Base-by-base conservation (phyloP, 768 basidiomycete genomes). In the Gloeophyllum trabeum region DNA sequence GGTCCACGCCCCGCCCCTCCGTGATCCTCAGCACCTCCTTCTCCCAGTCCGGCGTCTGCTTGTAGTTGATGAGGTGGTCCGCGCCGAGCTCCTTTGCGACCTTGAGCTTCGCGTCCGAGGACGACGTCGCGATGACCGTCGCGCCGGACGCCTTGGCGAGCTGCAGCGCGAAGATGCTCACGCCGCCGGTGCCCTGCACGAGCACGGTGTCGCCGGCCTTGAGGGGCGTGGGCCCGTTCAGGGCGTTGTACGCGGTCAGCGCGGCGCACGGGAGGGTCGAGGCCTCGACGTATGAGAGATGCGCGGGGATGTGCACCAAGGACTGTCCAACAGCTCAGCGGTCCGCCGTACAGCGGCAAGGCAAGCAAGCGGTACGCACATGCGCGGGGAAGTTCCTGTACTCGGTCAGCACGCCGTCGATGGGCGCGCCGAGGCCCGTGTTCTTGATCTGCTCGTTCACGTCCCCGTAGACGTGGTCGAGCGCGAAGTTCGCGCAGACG, bases 221-320 rank as follows among this genome's bases (percentile, higher is more conserved):
- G 46, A 80, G 46, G 16, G 72, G 67, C 4, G 57, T 55, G 0
- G 63, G 62, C 2, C 76, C 75, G 46, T 64, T 50, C 39, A 82
- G 57, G 4, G 71, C 70, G 46, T 73, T 78, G 60, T 79, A 83
- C 0, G 81, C 77, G 0, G 79, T 83, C 42, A 82, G 48, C 3
- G 69, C 78, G 4, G 77, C 76, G 45, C 50, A 79, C 63, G 79
- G 75, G 4, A 84, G 60, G 19, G 78, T 78, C 0, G 81, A 74
- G 0, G 71, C 81, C 52, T 85, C 75, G 46, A 76, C 73, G 48
- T 73, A 79, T 2, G 67, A 70, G 16, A 82, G 63, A 52, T 79
- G 70, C 14, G 67, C 56, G 0, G 82, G 75, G 45, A 79, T 61
- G 28, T 51, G 47, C 24, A 81, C 67, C 26, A 81, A 58, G 0